phyloP scores from a whole-genome alignment of 1,139 yeast species.

The Protomyces lactucae-debilis region DNA sequence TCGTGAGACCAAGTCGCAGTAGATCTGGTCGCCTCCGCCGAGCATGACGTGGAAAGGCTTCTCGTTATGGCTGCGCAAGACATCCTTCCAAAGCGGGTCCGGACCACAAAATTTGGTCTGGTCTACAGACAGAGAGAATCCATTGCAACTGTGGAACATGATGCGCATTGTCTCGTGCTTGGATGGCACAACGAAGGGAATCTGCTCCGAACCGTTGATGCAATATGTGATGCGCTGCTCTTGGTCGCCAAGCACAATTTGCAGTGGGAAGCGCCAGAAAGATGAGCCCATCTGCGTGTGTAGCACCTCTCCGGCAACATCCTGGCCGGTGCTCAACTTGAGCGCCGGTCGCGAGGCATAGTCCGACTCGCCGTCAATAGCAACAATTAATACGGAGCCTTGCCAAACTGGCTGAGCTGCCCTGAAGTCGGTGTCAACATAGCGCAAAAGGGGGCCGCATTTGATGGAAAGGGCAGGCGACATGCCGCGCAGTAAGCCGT shows the following conservation, averaged over 20 bases:
- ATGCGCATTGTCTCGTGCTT: conserved; percentile 21
- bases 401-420: conserved; percentile 6
- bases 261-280: conserved; percentile 21
- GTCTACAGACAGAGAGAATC: conserved; percentile 74
- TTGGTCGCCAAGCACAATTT: conserved; percentile 11
- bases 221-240: conserved; percentile 11
- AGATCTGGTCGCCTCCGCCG: conserved; percentile 96
- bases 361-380: conserved; percentile 27
- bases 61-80: conserved; percentile 55
- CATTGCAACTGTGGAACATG: conserved; percentile 63
- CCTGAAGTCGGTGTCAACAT: conserved; percentile 4
- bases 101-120: conserved; percentile 45
- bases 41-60: conserved; percentile 85
- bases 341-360: conserved; percentile 59
- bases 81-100: conserved; percentile 83
- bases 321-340: conserved; percentile 14
- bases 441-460: conserved; percentile 24
- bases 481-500: conserved; percentile 18
- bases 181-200: conserved; percentile 16
- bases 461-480: conserved; percentile 16
- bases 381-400: conserved; percentile 27
- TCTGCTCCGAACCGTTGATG: conserved; percentile 14
- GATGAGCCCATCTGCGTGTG: conserved; percentile 14
- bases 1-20: conserved; percentile 71
- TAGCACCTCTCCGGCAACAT: conserved; percentile 13